phyloP scores from a whole-genome alignment of 2,329 filamentous ascomycete genomes.

The Penicillium aurantiogriseum region DNA sequence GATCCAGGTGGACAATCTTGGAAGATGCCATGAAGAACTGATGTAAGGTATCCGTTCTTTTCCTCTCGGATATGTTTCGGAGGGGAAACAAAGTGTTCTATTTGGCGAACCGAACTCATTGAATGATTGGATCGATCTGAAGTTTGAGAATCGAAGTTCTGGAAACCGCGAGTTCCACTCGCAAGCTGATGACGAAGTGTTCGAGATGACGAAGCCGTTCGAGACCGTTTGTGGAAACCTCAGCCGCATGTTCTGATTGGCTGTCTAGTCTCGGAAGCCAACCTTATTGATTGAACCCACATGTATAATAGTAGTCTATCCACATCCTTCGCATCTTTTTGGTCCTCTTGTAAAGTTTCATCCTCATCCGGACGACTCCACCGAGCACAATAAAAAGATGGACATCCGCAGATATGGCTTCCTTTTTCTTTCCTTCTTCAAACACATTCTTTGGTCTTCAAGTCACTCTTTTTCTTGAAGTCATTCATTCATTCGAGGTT shows the following conservation, averaged over 20 bases:
- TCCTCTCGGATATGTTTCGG: background rate
- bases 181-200: slow-evolving; percentile 5
- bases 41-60: background rate
- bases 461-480: slow-evolving; percentile 14
- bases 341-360: background rate
- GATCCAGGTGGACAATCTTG: background rate
- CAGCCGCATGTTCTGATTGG: slow-evolving; percentile 7
- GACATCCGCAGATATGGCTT: background rate
- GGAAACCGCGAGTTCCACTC: background rate
- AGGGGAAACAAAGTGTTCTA: background rate
- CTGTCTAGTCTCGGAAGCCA: background rate
- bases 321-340: background rate
- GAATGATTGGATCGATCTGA: slow-evolving; percentile 1
- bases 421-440: background rate
- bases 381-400: slow-evolving; percentile 1
- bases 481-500: slow-evolving; percentile 9
- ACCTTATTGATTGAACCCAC: slow-evolving; percentile 7
- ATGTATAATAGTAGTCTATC: slow-evolving; percentile 10
- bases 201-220: slow-evolving; percentile 7
- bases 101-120: background rate
- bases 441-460: slow-evolving; percentile 14
- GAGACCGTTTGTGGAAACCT: slow-evolving; percentile 4
- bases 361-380: slow-evolving; percentile 2
- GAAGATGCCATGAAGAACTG: background rate
- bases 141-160: slow-evolving; percentile 1